A percentile compares a stretch with the other conserved stretches of the same genome.
Evolutionary conservation across 306 rosid genomes (phyloP).

Genomic region (Cotoneaster glaucophyllus): DNA sequence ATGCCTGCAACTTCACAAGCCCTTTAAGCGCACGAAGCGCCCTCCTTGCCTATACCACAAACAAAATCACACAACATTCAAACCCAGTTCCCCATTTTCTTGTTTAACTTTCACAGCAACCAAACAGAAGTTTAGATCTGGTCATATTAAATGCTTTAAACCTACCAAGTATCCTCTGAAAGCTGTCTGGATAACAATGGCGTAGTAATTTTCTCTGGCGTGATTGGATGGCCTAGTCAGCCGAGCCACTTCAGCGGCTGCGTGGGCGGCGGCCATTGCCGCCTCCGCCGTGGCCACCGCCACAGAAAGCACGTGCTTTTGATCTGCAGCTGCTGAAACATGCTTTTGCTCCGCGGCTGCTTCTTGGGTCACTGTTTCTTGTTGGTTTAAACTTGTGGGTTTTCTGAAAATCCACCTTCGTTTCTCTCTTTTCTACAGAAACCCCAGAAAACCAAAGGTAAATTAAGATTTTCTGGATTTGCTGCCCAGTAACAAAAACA

Average conservation of each 20-base stretch:
- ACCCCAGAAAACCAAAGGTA: background rate
- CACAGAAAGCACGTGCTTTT: slow-evolving; percentile 62
- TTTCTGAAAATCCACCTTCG: slow-evolving; percentile 84
- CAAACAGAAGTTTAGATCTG: slow-evolving; percentile 11
- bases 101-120: background rate
- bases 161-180: slow-evolving; percentile 91
- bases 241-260: slow-evolving; percentile 64
- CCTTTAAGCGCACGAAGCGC: slow-evolving; percentile 91
- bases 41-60: slow-evolving; percentile 70
- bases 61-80: background rate
- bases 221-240: slow-evolving; percentile 44
- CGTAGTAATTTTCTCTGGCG: slow-evolving; percentile 40
- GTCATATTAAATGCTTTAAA: background rate
- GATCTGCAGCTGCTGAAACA: slow-evolving; percentile 23
- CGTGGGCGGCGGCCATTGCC: slow-evolving; percentile 76
- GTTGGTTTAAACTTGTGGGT: slow-evolving; percentile 31
- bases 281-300: slow-evolving; percentile 81
- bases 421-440: slow-evolving; percentile 71
- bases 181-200: slow-evolving; percentile 72
- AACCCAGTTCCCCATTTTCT: background rate
- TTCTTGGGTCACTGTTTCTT: slow-evolving; percentile 36
- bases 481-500: background rate
- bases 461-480: background rate
- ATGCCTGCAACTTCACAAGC: slow-evolving; percentile 87
- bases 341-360: slow-evolving; percentile 8